Evolutionary conservation across 2,329 filamentous ascomycete genomes (phyloP).

Genomic region (Eurotiales sp.): DNA sequence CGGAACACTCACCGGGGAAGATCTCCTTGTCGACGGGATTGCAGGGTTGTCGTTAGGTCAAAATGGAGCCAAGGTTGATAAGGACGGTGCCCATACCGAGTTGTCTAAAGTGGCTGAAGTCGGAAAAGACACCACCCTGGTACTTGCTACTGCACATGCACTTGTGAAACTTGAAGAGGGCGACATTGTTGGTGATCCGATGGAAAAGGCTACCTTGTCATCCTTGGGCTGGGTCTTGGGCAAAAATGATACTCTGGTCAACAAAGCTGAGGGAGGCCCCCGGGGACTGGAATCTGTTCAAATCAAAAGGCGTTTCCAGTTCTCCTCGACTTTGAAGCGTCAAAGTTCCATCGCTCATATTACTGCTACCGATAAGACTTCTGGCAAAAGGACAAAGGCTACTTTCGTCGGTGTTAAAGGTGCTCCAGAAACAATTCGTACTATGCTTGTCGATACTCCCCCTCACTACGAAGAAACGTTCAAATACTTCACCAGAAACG

Average conservation of each 20-base stretch:
- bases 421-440: constrained; percentile 92
- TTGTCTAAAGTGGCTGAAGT: constrained; percentile 68
- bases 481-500: constrained; percentile 96
- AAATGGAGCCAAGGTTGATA: constrained; percentile 62
- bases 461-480: constrained; percentile 93
- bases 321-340: constrained; percentile 92
- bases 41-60: constrained; percentile 78
- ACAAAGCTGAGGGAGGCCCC: constrained; percentile 51
- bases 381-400: constrained; percentile 70
- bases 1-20: constrained; percentile 91
- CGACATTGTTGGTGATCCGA: constrained; percentile 94
- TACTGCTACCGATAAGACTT: constrained; percentile 65
- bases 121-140: constrained; percentile 79
- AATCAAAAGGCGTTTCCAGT: constrained; percentile 95
- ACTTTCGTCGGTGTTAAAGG: constrained; percentile 97
- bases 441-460: constrained; percentile 80
- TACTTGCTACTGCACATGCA: constrained; percentile 91
- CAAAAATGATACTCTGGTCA: constrained; percentile 76
- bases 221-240: constrained; percentile 93
- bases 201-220: constrained; percentile 92
- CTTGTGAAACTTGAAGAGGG: constrained; percentile 95
- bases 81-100: constrained; percentile 77
- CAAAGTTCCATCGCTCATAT: constrained; percentile 92
- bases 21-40: constrained; percentile 94
- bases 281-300: constrained; percentile 69